Base-by-base conservation (phyloP, 306 rosid genomes). In the Comarum palustre region DNA sequence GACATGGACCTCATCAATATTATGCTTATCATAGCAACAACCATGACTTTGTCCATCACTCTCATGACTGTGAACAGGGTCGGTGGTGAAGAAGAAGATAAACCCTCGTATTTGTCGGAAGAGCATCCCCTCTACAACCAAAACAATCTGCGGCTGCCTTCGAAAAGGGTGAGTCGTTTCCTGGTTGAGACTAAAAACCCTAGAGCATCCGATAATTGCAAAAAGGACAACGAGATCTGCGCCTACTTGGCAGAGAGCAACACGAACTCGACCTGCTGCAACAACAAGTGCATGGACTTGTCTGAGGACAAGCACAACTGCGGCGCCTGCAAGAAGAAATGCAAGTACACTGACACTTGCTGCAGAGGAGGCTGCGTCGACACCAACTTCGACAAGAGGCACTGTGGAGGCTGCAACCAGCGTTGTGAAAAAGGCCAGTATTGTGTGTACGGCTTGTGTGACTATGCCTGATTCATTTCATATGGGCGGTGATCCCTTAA, bases 31-130 rank as follows among this genome's bases (percentile, higher is more conserved):
- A 71, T 93, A 11, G 86, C 94, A 48, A 81, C 86, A 70, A 83
- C 94, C 85, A 87, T 91, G 98, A 94, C 92, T 85, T 78, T 93
- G 81, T 89, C 89, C 41, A 71, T 91, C 74, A 58, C 96, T 16
- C 62, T 87, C 79, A 76, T 86, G 43, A 83, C 89, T 51, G 66
- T 84, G 82, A 89, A 71, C 27, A 66, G 24, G 73, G 58, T 75
- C 17, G 45, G 13, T 43, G 14, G 70, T 50, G 79, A 78, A n/a
- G 82, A 79, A 46, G 57, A 17, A 47, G 22, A 54, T 6, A 70
- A 66, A 3, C 72, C 79, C 1, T 2, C 58, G 43, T 63, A 62
- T 15, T 31, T 34, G 19, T 45, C 77, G 36, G 16, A 39, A 39
- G 41, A 31, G 38, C 55, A 25, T 15, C 31, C 19, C 8, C 7